Evolutionary conservation across 73 alveolate species (phyloP).

Genomic region (Tetrahymena malaccensis): DNA sequence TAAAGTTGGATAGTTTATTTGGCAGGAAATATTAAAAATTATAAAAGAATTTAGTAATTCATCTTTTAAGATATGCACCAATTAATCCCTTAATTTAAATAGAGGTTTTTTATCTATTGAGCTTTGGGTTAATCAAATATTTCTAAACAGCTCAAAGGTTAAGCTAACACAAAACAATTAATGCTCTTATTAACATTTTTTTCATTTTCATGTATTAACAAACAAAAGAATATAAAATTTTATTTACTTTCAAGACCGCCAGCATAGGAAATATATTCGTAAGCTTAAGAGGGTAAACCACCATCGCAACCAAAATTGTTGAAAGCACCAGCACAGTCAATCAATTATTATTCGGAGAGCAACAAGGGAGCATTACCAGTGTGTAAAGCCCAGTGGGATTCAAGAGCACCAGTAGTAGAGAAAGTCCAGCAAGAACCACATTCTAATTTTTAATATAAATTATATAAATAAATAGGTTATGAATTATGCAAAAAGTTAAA

Average conservation of each 20-base stretch:
- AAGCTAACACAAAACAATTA: not conserved
- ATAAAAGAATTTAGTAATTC: not conserved
- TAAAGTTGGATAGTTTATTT: not conserved
- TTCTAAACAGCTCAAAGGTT: constrained; percentile 6
- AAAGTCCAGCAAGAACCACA: constrained; percentile 89
- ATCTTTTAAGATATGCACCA: not conserved
- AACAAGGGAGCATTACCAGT: constrained; percentile 31
- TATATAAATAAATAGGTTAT: no score
- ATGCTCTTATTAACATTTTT: not conserved
- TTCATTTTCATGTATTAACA: no score
- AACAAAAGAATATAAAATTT: not conserved
- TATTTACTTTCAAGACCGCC: not conserved
- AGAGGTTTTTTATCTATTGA: not conserved
- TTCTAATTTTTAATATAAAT: not conserved
- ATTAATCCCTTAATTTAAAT: not conserved
- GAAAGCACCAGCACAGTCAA: constrained; percentile 64
- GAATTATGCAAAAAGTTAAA: no score
- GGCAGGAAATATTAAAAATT: not conserved
- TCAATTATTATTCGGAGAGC: constrained; percentile 79
- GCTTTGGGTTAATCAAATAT: not conserved
- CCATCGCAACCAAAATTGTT: constrained; percentile 52
- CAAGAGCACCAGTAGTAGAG: constrained; percentile 81
- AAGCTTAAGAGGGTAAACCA: constrained; percentile 23
- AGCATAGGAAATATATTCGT: not conserved
- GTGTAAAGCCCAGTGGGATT: constrained; percentile 52